Base-by-base conservation (phyloP, 2,329 filamentous ascomycete genomes). In the Emmonsiellopsis sp. region DNA sequence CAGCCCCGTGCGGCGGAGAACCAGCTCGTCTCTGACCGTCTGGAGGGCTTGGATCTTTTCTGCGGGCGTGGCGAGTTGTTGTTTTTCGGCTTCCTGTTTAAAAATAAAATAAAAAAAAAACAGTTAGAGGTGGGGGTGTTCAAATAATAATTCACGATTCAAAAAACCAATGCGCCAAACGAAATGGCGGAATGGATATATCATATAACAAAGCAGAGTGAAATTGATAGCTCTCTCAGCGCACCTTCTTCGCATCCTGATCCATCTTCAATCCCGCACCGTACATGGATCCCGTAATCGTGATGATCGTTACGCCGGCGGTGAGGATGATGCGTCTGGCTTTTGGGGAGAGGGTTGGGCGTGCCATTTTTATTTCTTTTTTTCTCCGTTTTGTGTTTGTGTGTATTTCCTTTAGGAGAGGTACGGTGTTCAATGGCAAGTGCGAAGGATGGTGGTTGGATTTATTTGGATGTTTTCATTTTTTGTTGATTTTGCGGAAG, bases 41-140 rank as follows among this genome's bases (percentile, higher is more conserved):
- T 81, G 75, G 16, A 85, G 73, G 48, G 76, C 71, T n/a, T 73
- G 69, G 26, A 84, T 78, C 60, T 74, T 75, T 51, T 84, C 79
- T 43, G 78, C 74, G 0, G 77, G 70, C 0, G 76, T 74, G 5
- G 76, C 70, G 67, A 81, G 71, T 31, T 72, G 67, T n/a, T 72
- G 61, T 56, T 74, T 73, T 62, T 78, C 70, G 55, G 69, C 65
- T 57, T 69, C 62, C 76, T 79, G 50, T 16, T n/a, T 20, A 13
- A 53, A 47, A 26, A 15, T n/a, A 20, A 30, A 52, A 32, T 42
- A 34, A 26, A 30, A 52, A 32, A 42, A 34, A 26, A 35, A 53
- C 30, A 13, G 20, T 26, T 26, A 26, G 20, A 45, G 57, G 41
- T 55, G 50, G 35, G n/a, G n/a, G n/a, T n/a, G n/a, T n/a, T n/a